Base-by-base conservation (phyloP, 345 rosid genomes). In the Arabis alpina region DNA sequence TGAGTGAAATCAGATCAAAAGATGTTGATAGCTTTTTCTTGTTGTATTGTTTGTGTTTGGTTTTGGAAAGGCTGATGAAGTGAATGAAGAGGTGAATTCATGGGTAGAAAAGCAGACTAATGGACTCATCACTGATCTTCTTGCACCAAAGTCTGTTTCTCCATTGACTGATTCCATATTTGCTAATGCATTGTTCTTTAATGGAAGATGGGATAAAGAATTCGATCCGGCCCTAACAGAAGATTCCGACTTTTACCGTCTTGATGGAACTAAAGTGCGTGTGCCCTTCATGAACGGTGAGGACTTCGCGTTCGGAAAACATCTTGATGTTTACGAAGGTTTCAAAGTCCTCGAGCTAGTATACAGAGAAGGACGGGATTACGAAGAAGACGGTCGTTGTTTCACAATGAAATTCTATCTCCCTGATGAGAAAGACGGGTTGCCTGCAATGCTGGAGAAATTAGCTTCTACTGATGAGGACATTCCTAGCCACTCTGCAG, bases 61-160 rank as follows among this genome's bases (percentile, higher is more conserved):
- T 14, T 25, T 49, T 42, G 55, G 59, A 68, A 72, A 90, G 93
- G 84, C 92, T 65, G 80, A 51, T 44, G 86, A 88, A 79, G 94
- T 78, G 53, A 15, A 55, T 16, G 45, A 43, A 47, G 84, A 82
- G 75, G 91, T 91, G 32, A 88, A 88, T 24, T 52, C 78, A 7
- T 88, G 91, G 95, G 87, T 86, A 37, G 87, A 82, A 48, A 80
- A 84, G 64, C 16, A 57, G 57, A 68, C 73, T 10, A 57, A 49
- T n/a, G 65, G 56, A 24, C 73, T 68, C 65, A 69, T 69, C 73
- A 68, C 72, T 55, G 6, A 43, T 42, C 72, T 68, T 23, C 54
- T 68, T 48, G 0, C 5, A 63, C 67, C 43, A 12, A 19, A 24
- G 1, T 44, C 45, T 45, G 47, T 36, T 13, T 0, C 37, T 68